Percentiles rank a stretch among this genome's conserved stretches.
Conservation (phyloP, 176 grass and related monocot genomes). For the Aegilops tauschii region DNA sequence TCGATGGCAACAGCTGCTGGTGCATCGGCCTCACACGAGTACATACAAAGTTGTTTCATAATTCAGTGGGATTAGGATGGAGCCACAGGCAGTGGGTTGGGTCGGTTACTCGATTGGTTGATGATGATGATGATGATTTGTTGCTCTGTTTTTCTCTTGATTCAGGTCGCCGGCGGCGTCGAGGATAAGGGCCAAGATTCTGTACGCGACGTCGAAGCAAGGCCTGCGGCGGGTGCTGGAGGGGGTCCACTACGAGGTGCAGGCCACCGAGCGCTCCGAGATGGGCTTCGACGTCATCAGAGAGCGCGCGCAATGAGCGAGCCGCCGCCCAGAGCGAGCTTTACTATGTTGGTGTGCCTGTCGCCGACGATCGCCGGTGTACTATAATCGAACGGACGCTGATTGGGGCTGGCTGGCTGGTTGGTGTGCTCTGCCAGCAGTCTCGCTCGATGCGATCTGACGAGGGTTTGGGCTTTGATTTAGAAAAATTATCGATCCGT, state of each 20-base stretch:
- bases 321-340: background rate
- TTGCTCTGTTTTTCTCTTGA: conserved; percentile 20
- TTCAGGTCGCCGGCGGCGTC: conserved; percentile 90
- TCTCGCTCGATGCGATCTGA: conserved; percentile 16
- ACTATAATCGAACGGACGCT: conserved; percentile 30
- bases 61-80: conserved; percentile 1
- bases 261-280: conserved; percentile 90
- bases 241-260: conserved; percentile 95
- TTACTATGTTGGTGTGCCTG: background rate
- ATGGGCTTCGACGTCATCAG: conserved; percentile 97
- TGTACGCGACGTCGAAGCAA: conserved; percentile 97
- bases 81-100: background rate
- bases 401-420: background rate
- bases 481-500: background rate
- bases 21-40: background rate
- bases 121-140: conserved; percentile 6
- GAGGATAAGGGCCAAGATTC: conserved; percentile 94
- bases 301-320: conserved; percentile 65
- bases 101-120: background rate
- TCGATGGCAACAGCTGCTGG: conserved; percentile 18
- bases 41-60: background rate
- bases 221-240: conserved; percentile 82
- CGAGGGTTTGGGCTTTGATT: conserved; percentile 16
- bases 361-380: background rate
- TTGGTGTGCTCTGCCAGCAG: background rate